Evolutionary conservation across 805 yeast genomes (phyloP), one percentile per base, ranked within the genome.

Genomic region (Huiozyma sinensis): DNA sequence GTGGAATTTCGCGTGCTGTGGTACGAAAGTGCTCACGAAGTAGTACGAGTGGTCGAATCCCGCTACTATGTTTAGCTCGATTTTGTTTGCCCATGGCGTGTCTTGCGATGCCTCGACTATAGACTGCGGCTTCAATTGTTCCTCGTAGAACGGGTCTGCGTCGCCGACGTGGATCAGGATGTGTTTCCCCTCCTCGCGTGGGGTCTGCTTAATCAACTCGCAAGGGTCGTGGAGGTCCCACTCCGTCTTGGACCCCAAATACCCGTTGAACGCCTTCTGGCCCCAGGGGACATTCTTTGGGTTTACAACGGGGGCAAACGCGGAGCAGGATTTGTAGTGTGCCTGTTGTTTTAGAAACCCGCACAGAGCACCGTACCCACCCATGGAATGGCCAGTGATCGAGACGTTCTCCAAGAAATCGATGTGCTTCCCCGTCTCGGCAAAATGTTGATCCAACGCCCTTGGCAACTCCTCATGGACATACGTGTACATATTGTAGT

Each of bases 361-460:
- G 47, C 82, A 67, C 47, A 90, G 65, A 0, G 98, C 95, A 45
- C 97, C 98, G 60, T 76, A 86, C 1, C 98, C 98, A 41, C 98
- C 98, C 97, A 92, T 92, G 1, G 98, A 92, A 63, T 92, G 97
- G 38, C 98, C 98, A n/a, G 92, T 79, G 51, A 90, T 77, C 17
- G 90, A 75, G 42, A 79, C 72, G 36, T 75, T 80, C 35, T 66
- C 60, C 28, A 54, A 33, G 49, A 81, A 79, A 63, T 90, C 87
- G 47, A 90, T 67, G 3, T 62, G 2, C 66, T 47, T 44, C 62
- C 72, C 12, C 65, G 62, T 31, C 9, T 9, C 33, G 44, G 61
- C 65, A 42, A 67, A 60, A 30, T 46, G 48, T 29, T 58, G 58
- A 10, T 72, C 62, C 51, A 86, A 67, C 29, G 64, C 65, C 27